These are phyloP conservation scores for Hyaloscypha finlandica DNA, from an alignment of 495 filamentous ascomycete species.

Conservation along the genomic window DNA sequence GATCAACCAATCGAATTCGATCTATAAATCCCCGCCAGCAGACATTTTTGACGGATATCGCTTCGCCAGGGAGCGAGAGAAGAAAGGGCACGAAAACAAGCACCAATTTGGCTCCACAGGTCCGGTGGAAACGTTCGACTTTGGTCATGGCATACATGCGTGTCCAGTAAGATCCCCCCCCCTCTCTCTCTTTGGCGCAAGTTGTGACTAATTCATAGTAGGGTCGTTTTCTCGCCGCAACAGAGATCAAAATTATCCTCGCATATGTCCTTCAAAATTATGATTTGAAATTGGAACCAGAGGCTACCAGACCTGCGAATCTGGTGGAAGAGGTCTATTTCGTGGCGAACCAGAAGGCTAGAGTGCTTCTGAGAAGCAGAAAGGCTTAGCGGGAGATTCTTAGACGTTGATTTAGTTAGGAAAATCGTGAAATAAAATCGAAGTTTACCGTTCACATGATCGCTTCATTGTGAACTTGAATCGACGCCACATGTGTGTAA, in stretches of 20 bases:
- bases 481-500: too few relatives aligned
- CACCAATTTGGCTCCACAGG: conserved; percentile 45
- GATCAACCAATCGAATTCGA: background rate
- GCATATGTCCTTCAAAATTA: conserved; percentile 54
- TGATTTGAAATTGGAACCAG: conserved; percentile 39
- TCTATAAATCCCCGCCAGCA: conserved; percentile 19
- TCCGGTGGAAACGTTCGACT: conserved; percentile 24
- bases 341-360: too few relatives aligned
- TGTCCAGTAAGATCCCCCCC: conserved; percentile 48
- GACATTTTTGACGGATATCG: conserved; percentile 54
- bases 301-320: background rate
- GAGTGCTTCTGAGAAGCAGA: too few relatives aligned
- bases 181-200: too few relatives aligned
- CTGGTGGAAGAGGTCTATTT: too few relatives aligned
- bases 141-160: conserved; percentile 54
- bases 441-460: too few relatives aligned
- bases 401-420: too few relatives aligned
- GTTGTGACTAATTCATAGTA: too few relatives aligned
- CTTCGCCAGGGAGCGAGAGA: conserved; percentile 47
- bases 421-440: too few relatives aligned
- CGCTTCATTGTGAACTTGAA: too few relatives aligned
- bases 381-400: too few relatives aligned
- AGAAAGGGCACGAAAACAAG: conserved; percentile 38
- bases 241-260: conserved; percentile 56
- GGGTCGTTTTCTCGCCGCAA: conserved; percentile 55